Conservation (phyloP, 345 rosid species). For the Salix suchowensis region DNA sequence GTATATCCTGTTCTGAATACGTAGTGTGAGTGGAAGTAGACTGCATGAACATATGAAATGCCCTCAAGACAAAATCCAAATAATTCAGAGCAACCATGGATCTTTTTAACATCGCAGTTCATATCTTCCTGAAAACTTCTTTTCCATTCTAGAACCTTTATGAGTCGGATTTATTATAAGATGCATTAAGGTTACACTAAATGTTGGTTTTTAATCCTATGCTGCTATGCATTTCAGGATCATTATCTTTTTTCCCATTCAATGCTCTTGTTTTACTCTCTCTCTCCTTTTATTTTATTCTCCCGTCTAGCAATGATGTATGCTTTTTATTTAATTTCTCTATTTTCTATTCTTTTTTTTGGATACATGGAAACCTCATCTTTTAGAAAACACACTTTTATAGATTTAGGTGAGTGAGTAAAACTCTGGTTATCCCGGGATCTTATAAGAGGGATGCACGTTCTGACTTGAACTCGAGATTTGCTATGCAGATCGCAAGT, state of each 20-base stretch:
- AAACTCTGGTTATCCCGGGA: accelerated
- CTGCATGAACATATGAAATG: no score
- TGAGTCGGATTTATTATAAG: not conserved
- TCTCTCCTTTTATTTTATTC: not conserved
- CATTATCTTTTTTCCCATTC: not conserved
- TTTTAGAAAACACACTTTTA: accelerated
- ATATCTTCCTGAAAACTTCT: no score
- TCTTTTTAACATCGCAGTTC: no score
- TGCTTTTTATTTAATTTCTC: not conserved
- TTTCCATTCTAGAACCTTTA: not conserved
- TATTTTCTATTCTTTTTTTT: no score
- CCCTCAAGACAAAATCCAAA: no score
- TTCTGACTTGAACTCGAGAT: no score
- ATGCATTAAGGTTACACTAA: not conserved
- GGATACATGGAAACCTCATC: no score
- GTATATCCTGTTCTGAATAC: no score
- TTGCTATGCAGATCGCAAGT: no score
- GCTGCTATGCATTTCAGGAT: not conserved
- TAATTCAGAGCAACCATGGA: no score
- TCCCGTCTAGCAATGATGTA: not conserved
- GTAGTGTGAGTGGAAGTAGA: no score
- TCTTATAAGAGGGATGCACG: no score
- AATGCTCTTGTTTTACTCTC: not conserved
- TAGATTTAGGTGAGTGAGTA: accelerated
- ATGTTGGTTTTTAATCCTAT: not conserved